Evolutionary conservation across 352 stramenopile species (phyloP).

Genomic region (Phytophthora nicotianae): DNA sequence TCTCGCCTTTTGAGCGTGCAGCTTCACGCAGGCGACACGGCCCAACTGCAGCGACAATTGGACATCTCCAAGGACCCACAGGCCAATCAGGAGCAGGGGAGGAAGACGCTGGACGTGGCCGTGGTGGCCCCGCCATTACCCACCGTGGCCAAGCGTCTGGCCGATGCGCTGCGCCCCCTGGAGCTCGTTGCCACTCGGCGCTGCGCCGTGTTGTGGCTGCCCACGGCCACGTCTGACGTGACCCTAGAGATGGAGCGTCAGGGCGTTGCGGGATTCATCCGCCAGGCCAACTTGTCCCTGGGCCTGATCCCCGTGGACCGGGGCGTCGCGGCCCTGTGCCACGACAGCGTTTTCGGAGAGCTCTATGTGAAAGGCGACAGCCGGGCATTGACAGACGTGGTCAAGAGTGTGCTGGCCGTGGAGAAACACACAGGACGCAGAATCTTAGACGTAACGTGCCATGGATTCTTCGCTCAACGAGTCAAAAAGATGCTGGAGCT

Average conservation of each 20-base stretch:
- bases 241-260: constrained; percentile 79
- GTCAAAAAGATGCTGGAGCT: constrained; percentile 73
- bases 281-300: constrained; percentile 58
- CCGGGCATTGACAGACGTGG: constrained; percentile 61
- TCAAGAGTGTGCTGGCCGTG: constrained; percentile 65
- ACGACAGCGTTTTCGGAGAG: constrained; percentile 70
- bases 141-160: constrained; percentile 56
- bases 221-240: constrained; percentile 57
- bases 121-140: constrained; percentile 62
- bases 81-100: constrained; percentile 23
- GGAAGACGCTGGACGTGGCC: constrained; percentile 36
- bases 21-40: constrained; percentile 32
- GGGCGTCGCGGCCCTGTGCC: constrained; percentile 60
- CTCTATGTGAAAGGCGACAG: constrained; percentile 74
- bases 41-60: constrained; percentile 44
- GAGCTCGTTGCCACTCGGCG: constrained; percentile 24
- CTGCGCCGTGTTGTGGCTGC: constrained; percentile 69
- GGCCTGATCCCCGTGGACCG: constrained; percentile 66
- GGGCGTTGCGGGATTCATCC: constrained; percentile 57
- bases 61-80: constrained; percentile 24
- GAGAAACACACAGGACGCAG: constrained; percentile 46
- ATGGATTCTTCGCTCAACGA: constrained; percentile 56
- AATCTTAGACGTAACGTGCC: constrained; percentile 50
- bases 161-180: constrained; percentile 46
- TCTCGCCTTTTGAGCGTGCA: constrained; percentile 56